Evolutionary conservation across 495 filamentous ascomycete genomes (phyloP).

Genomic region (Neurospora hispaniola): DNA sequence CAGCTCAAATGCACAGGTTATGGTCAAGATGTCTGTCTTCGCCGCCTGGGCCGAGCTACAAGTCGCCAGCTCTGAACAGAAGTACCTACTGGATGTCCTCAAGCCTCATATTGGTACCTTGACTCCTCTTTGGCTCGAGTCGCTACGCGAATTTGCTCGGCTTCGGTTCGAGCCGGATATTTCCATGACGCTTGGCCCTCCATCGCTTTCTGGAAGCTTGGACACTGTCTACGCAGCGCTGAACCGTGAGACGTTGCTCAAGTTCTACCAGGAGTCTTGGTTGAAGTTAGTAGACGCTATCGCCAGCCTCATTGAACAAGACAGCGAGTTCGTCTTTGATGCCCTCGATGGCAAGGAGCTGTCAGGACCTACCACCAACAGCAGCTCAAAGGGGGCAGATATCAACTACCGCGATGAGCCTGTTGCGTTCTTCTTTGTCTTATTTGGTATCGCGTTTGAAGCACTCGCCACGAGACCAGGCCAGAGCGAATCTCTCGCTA

Average conservation of each 20-base stretch:
- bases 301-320: slow-evolving; percentile 92
- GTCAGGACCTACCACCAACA: slow-evolving; percentile 39
- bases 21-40: slow-evolving; percentile 95
- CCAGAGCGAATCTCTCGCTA: slow-evolving; percentile 55
- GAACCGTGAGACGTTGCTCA: slow-evolving; percentile 84
- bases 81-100: slow-evolving; percentile 78
- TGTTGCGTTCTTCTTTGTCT: slow-evolving; percentile 96
- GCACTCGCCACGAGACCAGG: slow-evolving; percentile 72
- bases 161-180: slow-evolving; percentile 95
- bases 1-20: slow-evolving; percentile 92
- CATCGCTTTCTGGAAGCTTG: slow-evolving; percentile 62
- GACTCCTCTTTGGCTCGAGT: slow-evolving; percentile 88
- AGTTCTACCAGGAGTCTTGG: slow-evolving; percentile 98
- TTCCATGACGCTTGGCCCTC: slow-evolving; percentile 70
- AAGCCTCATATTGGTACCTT: slow-evolving; percentile 82
- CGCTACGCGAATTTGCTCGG: slow-evolving; percentile 85
- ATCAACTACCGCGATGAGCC: slow-evolving; percentile 98
- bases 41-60: slow-evolving; percentile 99
- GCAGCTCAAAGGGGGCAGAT: slow-evolving; percentile 44
- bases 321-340: slow-evolving; percentile 95
- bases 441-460: slow-evolving; percentile 94
- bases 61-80: slow-evolving; percentile 87
- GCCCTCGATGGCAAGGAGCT: slow-evolving; percentile 80
- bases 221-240: slow-evolving; percentile 88
- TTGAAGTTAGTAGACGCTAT: slow-evolving; percentile 94